Evolutionary conservation across 2,329 filamentous ascomycete species (phyloP), one percentile per base, ranked within the genome.

Genomic region (Colletotrichum tropicicola): DNA sequence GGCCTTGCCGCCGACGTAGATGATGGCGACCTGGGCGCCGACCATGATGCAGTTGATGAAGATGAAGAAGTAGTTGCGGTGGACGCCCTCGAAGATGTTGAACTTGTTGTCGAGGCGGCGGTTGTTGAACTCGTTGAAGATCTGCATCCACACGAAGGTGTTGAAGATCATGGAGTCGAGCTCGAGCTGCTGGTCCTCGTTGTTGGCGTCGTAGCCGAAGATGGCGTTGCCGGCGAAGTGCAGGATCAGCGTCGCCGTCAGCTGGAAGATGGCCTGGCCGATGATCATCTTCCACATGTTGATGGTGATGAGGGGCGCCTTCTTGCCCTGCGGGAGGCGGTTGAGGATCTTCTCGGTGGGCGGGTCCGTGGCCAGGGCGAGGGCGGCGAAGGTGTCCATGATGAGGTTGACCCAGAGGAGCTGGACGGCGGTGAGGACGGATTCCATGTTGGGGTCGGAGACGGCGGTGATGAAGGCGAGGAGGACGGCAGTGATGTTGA

Each of bases 91-190:
- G 55, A 89, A 84, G 41, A 89, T 83, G 69, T 89, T 89, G 77
- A 89, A 82, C 65, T 83, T 82, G 75, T 89, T 89, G 70, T 89
- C 87, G 0, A 89, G 79, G 39, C 87, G 86, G 28, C 88, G 83
- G 72, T 87, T 88, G 76, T 90, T 91, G 78, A 89, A 85, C 74
- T 89, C 83, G 74, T 91, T 91, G 79, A 91, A 91, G 66, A 91
- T 90, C 71, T 91, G 89, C 82, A 91, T 87, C 88, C 89, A 91
- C 3, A 91, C 89, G 70, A 90, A 91, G 0, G 85, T 88, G 75
- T 91, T 91, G 79, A 91, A 91, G 48, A 91, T 85, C 61, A 90
- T 80, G 1, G 88, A 89, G 67, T 87, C 80, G 32, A 89, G 78
- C 68, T 85, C 73, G 6, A 70, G 71, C 58, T 75, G 78, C 19